These are phyloP conservation scores for Trichoderma gamsii DNA, from an alignment of 495 filamentous ascomycete species.

Conservation along the genomic window DNA sequence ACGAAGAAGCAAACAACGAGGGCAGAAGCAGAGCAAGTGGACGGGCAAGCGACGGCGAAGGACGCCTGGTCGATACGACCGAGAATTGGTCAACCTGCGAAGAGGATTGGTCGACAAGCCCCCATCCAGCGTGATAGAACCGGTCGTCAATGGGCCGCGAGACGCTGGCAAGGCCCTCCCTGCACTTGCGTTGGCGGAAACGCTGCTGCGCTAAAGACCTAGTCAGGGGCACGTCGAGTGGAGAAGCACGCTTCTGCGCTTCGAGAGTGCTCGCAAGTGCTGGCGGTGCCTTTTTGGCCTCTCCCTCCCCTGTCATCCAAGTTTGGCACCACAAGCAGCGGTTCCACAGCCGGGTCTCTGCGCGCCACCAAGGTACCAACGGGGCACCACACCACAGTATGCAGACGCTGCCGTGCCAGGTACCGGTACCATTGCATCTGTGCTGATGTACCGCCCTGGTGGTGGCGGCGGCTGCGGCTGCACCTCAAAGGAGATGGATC, in stretches of 20 bases:
- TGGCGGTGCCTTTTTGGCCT: background rate
- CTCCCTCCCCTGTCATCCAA: background rate
- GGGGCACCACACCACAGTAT: background rate
- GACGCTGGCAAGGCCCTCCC: conserved; percentile 2
- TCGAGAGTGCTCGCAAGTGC: background rate
- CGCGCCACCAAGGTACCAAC: background rate
- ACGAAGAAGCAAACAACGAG: background rate
- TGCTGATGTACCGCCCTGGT: conserved; percentile 3
- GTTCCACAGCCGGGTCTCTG: background rate
- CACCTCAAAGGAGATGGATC: conserved; percentile 13
- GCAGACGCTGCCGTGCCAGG: background rate
- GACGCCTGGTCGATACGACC: background rate
- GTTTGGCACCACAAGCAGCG: conserved; percentile 3
- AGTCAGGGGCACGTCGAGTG: conserved; percentile 6
- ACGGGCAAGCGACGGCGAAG: background rate
- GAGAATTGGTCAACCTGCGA: background rate
- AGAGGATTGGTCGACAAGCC: conserved; percentile 1
- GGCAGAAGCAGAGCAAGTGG: background rate
- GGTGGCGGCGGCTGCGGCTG: conserved; percentile 12
- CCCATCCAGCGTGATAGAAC: background rate
- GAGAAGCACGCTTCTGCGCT: conserved; percentile 5
- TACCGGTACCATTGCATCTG: background rate
- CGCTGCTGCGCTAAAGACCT: conserved; percentile 8
- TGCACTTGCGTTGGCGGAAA: conserved; percentile 12
- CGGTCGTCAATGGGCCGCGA: background rate